A percentile compares a stretch with the other conserved stretches of the same genome.
These are phyloP conservation scores for Aspergillus quadrilineatus DNA, from an alignment of 2,329 filamentous ascomycete genomes.

Conservation along the genomic window DNA sequence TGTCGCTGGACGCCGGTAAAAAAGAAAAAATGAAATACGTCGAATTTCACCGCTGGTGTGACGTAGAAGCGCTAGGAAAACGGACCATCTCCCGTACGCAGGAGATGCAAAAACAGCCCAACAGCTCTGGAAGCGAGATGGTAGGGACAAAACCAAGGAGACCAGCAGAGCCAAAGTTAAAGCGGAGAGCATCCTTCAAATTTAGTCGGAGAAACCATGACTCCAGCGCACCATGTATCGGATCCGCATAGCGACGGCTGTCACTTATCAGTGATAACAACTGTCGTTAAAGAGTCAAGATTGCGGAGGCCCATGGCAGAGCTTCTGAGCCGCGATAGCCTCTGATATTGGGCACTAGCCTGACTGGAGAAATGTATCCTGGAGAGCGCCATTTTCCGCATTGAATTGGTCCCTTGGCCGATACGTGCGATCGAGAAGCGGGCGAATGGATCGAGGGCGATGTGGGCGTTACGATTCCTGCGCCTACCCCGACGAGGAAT, in stretches of 20 bases:
- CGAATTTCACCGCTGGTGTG: constrained; percentile 13
- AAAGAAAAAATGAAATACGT: constrained; percentile 3
- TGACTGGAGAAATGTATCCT: background rate
- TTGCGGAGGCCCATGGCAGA: constrained; percentile 4
- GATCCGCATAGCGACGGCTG: background rate
- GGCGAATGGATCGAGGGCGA: constrained; percentile 4
- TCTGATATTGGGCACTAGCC: constrained; percentile 3
- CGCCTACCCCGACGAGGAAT: constrained; percentile 1
- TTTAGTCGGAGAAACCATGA: constrained; percentile 4
- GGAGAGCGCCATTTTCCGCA: constrained; percentile 14
- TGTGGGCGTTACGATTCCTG: background rate
- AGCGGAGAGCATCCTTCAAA: background rate
- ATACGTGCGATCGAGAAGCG: background rate
- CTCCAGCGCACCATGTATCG: background rate
- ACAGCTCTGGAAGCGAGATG: background rate
- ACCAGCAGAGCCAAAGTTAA: background rate
- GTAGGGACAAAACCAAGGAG: background rate
- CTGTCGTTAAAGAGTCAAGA: constrained; percentile 5
- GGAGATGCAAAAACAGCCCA: background rate
- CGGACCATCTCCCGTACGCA: background rate
- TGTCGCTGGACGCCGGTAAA: background rate
- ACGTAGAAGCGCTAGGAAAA: constrained; percentile 9
- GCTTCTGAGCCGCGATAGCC: constrained; percentile 12
- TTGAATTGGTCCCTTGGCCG: constrained; percentile 3
- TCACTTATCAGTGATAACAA: constrained; percentile 6